Evolutionary conservation across 805 yeast species (phyloP).

Genomic region (Wickerhamomyces tratensis): DNA sequence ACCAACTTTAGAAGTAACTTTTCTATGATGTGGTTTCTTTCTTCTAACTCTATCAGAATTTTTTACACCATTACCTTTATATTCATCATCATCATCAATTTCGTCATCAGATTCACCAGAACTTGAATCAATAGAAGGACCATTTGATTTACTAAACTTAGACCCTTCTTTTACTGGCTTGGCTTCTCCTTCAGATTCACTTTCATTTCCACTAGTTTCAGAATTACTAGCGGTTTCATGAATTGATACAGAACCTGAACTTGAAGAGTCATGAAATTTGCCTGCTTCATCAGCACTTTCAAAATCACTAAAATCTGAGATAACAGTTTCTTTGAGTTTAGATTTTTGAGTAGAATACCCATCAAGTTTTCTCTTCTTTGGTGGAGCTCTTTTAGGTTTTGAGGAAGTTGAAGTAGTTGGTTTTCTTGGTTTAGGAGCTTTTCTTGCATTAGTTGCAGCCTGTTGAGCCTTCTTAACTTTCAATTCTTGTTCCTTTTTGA

Average conservation of each 20-base stretch:
- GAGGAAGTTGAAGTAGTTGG: too few relatives aligned
- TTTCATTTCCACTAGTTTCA: not conserved
- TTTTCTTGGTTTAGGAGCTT: not conserved
- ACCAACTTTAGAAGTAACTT: constrained; percentile 21
- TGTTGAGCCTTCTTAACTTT: too few relatives aligned
- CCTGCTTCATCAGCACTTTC: not conserved
- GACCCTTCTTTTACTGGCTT: too few relatives aligned
- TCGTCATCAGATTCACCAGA: constrained; percentile 5
- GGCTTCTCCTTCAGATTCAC: too few relatives aligned
- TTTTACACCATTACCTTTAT: not conserved
- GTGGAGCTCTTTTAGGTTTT: too few relatives aligned
- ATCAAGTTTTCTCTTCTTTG: too few relatives aligned
- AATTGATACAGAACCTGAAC: too few relatives aligned
- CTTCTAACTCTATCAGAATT: constrained; percentile 6
- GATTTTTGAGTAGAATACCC: not conserved
- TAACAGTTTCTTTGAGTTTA: not conserved
- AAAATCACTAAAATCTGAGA: not conserved
- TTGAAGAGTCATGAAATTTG: too few relatives aligned
- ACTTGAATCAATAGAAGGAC: constrained; percentile 4
- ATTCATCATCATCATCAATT: constrained; percentile 16
- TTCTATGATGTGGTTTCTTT: constrained; percentile 28
- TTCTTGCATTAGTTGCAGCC: not conserved
- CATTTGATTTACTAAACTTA: too few relatives aligned
- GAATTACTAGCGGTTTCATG: not conserved
- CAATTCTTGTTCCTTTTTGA: not conserved